Conservation (phyloP, 345 rosid genomes). For the Limnanthes douglasii region DNA sequence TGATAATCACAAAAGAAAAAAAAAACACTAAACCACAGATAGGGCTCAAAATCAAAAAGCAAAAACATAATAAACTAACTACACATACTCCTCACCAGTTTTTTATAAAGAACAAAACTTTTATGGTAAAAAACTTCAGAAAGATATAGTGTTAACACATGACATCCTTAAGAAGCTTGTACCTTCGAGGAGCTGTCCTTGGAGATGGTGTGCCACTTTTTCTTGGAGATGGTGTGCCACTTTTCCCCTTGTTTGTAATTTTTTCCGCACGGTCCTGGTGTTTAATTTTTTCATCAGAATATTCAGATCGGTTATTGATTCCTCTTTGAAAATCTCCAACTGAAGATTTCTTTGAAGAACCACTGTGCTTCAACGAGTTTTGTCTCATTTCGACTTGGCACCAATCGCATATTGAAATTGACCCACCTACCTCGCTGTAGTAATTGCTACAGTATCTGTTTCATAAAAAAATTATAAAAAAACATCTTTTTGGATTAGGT, state of each 20-base stretch:
- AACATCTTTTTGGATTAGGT: background rate
- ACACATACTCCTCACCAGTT: too few relatives aligned
- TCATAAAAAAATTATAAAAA: background rate
- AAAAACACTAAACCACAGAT: too few relatives aligned
- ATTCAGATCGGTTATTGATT: constrained; percentile 58
- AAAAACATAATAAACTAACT: too few relatives aligned
- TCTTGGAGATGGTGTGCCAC: too few relatives aligned
- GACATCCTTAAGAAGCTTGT: constrained; percentile 99
- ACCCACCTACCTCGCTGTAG: constrained; percentile 51
- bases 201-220: constrained; percentile 77
- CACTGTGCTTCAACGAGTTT: constrained; percentile 20
- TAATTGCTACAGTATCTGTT: constrained; percentile 86
- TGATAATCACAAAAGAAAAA: too few relatives aligned
- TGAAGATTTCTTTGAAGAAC: constrained; percentile 16
- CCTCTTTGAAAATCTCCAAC: too few relatives aligned
- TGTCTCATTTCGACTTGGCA: constrained; percentile 52
- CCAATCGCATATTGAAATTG: constrained; percentile 76
- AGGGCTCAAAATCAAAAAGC: too few relatives aligned
- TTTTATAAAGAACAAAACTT: too few relatives aligned
- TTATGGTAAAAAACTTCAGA: too few relatives aligned
- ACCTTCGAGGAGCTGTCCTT: constrained; percentile 73
- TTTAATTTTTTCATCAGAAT: constrained; percentile 41
- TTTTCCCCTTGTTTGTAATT: constrained; percentile 53
- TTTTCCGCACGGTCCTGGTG: constrained; percentile 31
- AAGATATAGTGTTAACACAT: constrained; percentile 40